phyloP scores from a whole-genome alignment of 225 moss, liverwort and hornwort genomes.

The Takakia lepidozioides region DNA sequence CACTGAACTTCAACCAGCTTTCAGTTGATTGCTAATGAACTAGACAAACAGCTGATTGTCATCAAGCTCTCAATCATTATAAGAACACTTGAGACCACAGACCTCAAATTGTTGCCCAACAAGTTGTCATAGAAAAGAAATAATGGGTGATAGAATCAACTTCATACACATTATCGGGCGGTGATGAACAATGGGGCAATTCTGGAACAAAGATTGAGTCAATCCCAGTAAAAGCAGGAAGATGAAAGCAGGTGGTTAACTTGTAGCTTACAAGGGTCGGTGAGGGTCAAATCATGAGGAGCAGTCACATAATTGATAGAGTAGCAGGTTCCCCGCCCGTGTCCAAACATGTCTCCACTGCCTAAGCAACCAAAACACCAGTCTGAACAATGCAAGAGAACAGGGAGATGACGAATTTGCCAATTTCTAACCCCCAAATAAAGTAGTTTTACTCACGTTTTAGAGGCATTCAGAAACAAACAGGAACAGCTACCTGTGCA shows the following conservation, averaged over 20 bases:
- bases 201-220: too few relatives aligned
- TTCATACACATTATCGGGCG: too few relatives aligned
- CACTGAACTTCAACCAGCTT: constrained; percentile 92
- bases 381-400: constrained; percentile 3
- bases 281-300: constrained; percentile 76
- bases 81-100: constrained; percentile 96
- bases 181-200: too few relatives aligned
- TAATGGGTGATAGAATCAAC: too few relatives aligned
- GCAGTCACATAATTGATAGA: constrained; percentile 78
- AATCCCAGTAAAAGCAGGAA: background rate
- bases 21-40: constrained; percentile 90
- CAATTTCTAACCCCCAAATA: too few relatives aligned
- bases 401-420: too few relatives aligned
- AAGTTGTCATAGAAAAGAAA: too few relatives aligned
- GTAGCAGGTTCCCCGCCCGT: constrained; percentile 67
- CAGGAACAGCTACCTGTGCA: background rate
- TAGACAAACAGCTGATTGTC: constrained; percentile 92
- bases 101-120: constrained; percentile 94
- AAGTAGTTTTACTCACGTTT: background rate
- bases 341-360: constrained; percentile 87
- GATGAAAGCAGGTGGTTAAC: constrained; percentile 13
- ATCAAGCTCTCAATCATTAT: constrained; percentile 93
- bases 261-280: constrained; percentile 94
- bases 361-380: constrained; percentile 7
- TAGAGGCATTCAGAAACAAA: too few relatives aligned